These are phyloP conservation scores for Calonectria hawksworthii DNA, from an alignment of 2,329 filamentous ascomycete species.

Conservation along the genomic window DNA sequence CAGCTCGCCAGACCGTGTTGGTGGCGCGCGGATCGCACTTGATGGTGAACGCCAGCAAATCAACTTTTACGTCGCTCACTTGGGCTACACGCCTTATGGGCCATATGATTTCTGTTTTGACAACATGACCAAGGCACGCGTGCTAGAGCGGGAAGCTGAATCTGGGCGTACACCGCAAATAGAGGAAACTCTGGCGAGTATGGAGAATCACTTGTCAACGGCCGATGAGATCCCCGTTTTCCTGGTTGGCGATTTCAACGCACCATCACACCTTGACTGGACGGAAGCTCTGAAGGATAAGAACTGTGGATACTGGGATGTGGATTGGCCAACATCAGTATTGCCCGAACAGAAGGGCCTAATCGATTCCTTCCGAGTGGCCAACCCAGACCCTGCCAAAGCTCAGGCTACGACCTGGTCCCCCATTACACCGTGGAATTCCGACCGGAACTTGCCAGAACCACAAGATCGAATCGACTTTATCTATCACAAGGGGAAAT, in stretches of 20 bases:
- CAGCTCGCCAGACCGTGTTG: background rate
- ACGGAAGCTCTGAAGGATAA: background rate
- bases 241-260: background rate
- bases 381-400: background rate
- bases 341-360: background rate
- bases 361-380: background rate
- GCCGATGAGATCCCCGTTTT: background rate
- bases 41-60: constrained; percentile 3
- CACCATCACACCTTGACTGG: background rate
- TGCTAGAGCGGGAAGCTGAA: background rate
- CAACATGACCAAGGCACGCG: background rate
- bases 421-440: background rate
- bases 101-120: constrained; percentile 3
- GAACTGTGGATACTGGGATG: background rate
- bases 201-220: background rate
- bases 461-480: constrained; percentile 1
- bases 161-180: background rate
- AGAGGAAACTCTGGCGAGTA: background rate
- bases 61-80: background rate
- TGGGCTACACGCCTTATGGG: background rate
- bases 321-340: background rate
- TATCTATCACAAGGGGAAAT: background rate
- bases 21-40: background rate
- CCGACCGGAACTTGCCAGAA: background rate
- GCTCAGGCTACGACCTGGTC: background rate